Evolutionary conservation across 2,329 filamentous ascomycete genomes (phyloP).

Genomic region (Aspergillus fumigatiaffinis): DNA sequence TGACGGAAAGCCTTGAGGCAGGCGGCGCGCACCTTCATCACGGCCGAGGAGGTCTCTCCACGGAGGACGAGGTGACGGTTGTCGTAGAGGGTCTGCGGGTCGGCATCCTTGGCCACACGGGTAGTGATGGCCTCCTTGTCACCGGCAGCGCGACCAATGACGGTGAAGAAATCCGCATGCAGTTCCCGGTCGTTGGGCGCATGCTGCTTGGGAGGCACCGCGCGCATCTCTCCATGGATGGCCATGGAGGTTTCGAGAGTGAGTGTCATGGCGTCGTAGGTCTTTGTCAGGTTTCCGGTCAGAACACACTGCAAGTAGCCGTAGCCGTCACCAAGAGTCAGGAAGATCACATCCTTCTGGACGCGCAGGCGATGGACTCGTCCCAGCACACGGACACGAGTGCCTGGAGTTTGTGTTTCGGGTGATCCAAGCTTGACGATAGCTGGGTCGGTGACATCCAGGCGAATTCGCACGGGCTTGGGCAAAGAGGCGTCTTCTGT

Average conservation of each 20-base stretch:
- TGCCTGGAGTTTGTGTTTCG: conserved; percentile 59
- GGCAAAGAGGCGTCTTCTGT: conserved; percentile 70
- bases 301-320: conserved; percentile 82
- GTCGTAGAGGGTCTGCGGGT: conserved; percentile 72
- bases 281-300: conserved; percentile 76
- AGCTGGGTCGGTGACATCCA: conserved; percentile 65
- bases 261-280: conserved; percentile 84
- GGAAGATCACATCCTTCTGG: conserved; percentile 82
- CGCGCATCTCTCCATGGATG: conserved; percentile 77
- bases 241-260: conserved; percentile 83
- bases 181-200: conserved; percentile 84
- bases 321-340: conserved; percentile 81
- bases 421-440: conserved; percentile 53
- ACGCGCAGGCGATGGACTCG: conserved; percentile 75
- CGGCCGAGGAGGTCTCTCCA: conserved; percentile 75
- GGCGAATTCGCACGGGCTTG: conserved; percentile 68
- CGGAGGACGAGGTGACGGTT: conserved; percentile 81
- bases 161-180: conserved; percentile 82
- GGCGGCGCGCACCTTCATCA: conserved; percentile 81
- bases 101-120: conserved; percentile 64
- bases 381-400: conserved; percentile 74
- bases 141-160: conserved; percentile 74
- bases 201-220: conserved; percentile 71
- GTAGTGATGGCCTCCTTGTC: conserved; percentile 92
- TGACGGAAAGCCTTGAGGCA: conserved; percentile 77